Conservation (phyloP, 2,329 filamentous ascomycete genomes). For the Fusarium nodosum region DNA sequence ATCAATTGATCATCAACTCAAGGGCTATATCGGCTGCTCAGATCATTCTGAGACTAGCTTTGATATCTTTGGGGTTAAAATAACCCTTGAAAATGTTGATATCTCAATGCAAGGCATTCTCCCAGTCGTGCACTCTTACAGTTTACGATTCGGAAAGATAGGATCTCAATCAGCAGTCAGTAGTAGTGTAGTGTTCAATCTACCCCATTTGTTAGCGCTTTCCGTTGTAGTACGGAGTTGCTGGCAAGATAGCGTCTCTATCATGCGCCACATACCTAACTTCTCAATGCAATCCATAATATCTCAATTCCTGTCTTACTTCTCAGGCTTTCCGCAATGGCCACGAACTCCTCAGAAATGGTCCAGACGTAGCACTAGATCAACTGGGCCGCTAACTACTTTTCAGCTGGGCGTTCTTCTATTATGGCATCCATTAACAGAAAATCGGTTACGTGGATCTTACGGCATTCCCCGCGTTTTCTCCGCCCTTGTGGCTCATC, state of each 20-base stretch:
- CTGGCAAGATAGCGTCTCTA: not conserved
- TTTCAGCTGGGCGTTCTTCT: constrained; percentile 17
- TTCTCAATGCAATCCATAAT: no score
- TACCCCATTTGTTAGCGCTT: not conserved
- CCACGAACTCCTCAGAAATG: not conserved
- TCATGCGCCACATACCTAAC: not conserved
- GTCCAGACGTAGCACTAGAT: not conserved
- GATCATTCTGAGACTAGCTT: no score
- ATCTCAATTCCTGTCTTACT: not conserved
- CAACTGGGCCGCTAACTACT: not conserved
- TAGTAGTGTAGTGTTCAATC: no score
- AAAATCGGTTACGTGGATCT: constrained; percentile 1
- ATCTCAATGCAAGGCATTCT: no score
- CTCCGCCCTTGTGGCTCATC: constrained; percentile 9
- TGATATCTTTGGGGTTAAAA: no score
- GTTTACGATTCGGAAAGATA: no score
- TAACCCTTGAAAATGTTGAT: no score
- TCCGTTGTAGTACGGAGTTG: not conserved
- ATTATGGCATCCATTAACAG: not conserved
- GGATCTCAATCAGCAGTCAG: accelerated
- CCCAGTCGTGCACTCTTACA: no score
- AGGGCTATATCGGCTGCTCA: no score
- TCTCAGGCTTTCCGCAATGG: not conserved
- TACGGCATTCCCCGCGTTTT: no score
- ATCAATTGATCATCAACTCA: no score